Conservation (phyloP, 2,329 filamentous ascomycete species). For the Hysterium pulicare region DNA sequence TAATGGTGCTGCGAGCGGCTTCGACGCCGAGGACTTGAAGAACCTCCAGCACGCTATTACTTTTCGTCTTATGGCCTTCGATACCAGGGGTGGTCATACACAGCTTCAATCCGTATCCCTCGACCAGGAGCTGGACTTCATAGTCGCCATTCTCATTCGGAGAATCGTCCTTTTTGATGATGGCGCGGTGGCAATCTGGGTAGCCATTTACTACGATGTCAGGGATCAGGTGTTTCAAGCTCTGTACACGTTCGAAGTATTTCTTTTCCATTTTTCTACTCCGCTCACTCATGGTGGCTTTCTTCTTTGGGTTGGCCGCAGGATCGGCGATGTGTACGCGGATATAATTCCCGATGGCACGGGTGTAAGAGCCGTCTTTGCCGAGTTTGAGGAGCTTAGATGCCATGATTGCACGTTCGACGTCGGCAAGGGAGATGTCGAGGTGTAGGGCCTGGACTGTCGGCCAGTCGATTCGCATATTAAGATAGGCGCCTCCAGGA, state of each 20-base stretch:
- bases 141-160: constrained; percentile 63
- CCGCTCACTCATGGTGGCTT: constrained; percentile 24
- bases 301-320: constrained; percentile 17
- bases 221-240: constrained; percentile 77
- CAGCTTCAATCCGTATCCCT: constrained; percentile 84
- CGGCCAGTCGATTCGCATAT: constrained; percentile 75
- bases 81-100: constrained; percentile 96
- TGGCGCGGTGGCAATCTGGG: constrained; percentile 76
- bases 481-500: constrained; percentile 69
- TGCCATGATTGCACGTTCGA: constrained; percentile 70
- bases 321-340: constrained; percentile 66
- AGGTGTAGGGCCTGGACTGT: constrained; percentile 78
- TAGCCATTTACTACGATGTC: constrained; percentile 87
- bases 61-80: constrained; percentile 67
- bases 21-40: constrained; percentile 88
- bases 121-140: constrained; percentile 64
- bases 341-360: constrained; percentile 50
- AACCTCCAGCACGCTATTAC: constrained; percentile 90
- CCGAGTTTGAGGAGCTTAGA: constrained; percentile 81
- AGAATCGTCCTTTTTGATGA: constrained; percentile 77
- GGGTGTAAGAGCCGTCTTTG: constrained; percentile 57
- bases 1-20: constrained; percentile 85
- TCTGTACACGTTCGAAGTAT: constrained; percentile 75
- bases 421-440: constrained; percentile 70
- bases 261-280: constrained; percentile 54